phyloP scores from a whole-genome alignment of 164 flowering plant species.

The Saururus chinensis region DNA sequence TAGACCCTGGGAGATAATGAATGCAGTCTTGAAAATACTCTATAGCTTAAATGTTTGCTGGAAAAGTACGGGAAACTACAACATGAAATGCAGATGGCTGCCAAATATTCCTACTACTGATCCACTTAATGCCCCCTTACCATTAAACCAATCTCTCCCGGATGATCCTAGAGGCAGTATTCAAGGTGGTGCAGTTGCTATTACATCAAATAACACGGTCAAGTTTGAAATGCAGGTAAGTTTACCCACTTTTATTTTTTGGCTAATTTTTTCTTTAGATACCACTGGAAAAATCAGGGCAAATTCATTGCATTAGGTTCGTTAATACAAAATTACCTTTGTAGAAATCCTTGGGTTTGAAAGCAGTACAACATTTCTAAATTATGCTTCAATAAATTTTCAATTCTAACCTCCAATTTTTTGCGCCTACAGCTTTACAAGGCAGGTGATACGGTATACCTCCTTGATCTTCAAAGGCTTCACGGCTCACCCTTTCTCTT shows the following conservation, averaged over 20 bases:
- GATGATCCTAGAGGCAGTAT: conserved; percentile 1
- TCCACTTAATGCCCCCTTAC: neutral
- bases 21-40: conserved; percentile 14
- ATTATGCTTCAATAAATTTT: neutral
- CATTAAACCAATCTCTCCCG: neutral
- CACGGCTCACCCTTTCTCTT: conserved; percentile 22
- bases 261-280: neutral
- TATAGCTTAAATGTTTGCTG: conserved; percentile 20
- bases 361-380: too few species aligned
- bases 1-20: conserved; percentile 19
- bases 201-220: conserved; percentile 11
- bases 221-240: conserved; percentile 35
- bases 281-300: neutral
- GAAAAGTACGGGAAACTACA: conserved; percentile 24
- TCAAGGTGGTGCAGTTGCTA: neutral
- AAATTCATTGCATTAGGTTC: neutral
- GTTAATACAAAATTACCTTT: neutral
- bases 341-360: too few species aligned
- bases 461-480: conserved; percentile 22
- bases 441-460: conserved; percentile 12
- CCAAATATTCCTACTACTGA: conserved; percentile 8
- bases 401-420: neutral
- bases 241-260: neutral
- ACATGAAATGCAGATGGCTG: conserved; percentile 21
- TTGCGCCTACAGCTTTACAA: conserved; percentile 23